Percentiles rank a stretch among this genome's conserved stretches.
phyloP scores from a whole-genome alignment of 1,139 yeast genomes.

The Nakaseomyces nivariensis region DNA sequence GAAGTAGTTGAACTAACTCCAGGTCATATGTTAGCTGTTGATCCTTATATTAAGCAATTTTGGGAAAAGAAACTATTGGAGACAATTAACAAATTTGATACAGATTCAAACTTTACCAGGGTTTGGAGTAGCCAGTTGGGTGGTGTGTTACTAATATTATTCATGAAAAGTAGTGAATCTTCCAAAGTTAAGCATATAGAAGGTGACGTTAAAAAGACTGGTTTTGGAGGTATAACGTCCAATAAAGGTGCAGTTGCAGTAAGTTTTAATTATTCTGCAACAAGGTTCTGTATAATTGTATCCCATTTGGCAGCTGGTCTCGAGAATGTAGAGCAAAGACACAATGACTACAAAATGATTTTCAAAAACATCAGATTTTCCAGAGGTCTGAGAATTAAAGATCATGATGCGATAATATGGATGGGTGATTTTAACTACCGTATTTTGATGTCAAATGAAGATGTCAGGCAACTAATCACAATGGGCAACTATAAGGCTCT shows the following conservation, averaged over 20 bases:
- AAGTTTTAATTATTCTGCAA: slow-evolving; percentile 65
- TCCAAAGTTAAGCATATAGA: slow-evolving; percentile 61
- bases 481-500: slow-evolving; percentile 40
- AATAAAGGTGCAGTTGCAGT: slow-evolving; percentile 90
- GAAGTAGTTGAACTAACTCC: slow-evolving; percentile 90
- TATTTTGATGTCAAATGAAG: slow-evolving; percentile 63
- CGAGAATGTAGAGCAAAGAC: slow-evolving; percentile 75
- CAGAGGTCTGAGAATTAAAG: slow-evolving; percentile 56
- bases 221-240: slow-evolving; percentile 85
- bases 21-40: slow-evolving; percentile 77
- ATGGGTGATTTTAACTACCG: slow-evolving; percentile 93
- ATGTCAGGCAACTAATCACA: slow-evolving; percentile 51
- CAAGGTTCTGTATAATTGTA: slow-evolving; percentile 73
- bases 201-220: slow-evolving; percentile 77
- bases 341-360: slow-evolving; percentile 76
- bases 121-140: slow-evolving; percentile 87
- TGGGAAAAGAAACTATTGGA: slow-evolving; percentile 71
- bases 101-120: slow-evolving; percentile 47
- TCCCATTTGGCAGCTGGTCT: slow-evolving; percentile 94
- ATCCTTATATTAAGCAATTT: slow-evolving; percentile 53
- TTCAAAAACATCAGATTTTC: slow-evolving; percentile 69
- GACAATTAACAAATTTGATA: slow-evolving; percentile 39
- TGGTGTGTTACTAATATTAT: slow-evolving; percentile 74
- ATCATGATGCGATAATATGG: slow-evolving; percentile 87
- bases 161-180: slow-evolving; percentile 54